Base-by-base conservation (phyloP, 225 moss, liverwort and hornwort genomes). In the Lunularia cruciata region DNA sequence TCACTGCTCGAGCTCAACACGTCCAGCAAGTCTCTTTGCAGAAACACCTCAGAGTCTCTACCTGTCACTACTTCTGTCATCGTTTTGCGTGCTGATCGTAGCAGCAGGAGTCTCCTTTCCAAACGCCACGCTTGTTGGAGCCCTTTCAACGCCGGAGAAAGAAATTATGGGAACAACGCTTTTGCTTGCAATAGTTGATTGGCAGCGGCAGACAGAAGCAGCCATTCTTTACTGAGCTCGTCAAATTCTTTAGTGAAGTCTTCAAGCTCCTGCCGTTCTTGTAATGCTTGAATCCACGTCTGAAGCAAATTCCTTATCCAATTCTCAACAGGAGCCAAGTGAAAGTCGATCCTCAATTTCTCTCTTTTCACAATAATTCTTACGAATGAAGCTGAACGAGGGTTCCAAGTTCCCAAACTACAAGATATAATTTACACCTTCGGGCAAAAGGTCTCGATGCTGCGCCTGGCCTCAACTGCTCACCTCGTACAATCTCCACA, bases 191-290 rank as follows among this genome's bases (percentile, higher is more conserved):
- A 72, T 31, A 10, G 31, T 47, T 5, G 38, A 39, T 49, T 48
- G 71, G 40, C 72, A 60, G 61, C 60, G 71, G 79, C 71, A 75
- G 16, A 79, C 38, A 15, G 71, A 75, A 42, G 54, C 61, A 32
- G 75, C 67, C 79, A 79, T 79, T 31, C 18, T 31, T 18, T 15
- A 28, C 23, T 64, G 11, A 64, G 31, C 6, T 13, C 13, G 13
- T 6, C 40, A 13, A 40, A 6, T 6, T 40, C 6, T 40, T 6
- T 13, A 40, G 19, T 30, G 18, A 8, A 8, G 1, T 64, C 23
- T 22, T 52, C 22, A 6, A 6, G 6, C 40, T 40, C 1, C 13
- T 40, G 13, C 40, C 13, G 13, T 13, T 40, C 12, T 32, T 57
- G 12, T 2, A 8, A 8, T 27, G 18, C 9, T n/a, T 56, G 27